phyloP scores from a whole-genome alignment of 805 yeast genomes.

The Ogataea degrootiae region DNA sequence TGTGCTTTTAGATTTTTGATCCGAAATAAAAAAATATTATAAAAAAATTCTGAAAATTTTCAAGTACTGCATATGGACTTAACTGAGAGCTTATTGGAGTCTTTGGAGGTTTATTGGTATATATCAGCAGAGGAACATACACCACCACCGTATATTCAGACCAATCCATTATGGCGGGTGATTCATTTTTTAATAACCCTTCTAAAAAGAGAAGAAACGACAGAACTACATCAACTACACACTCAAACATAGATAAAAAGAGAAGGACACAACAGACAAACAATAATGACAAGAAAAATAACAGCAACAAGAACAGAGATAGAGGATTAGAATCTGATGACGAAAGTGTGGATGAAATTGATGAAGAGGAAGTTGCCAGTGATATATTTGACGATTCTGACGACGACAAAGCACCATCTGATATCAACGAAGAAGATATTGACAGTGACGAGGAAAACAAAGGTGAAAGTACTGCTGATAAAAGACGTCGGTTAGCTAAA shows the following conservation, averaged over 20 bases:
- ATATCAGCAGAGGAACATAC: not conserved
- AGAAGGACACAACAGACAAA: slow-evolving; percentile 12
- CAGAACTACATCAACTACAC: slow-evolving; percentile 20
- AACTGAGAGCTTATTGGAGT: not conserved
- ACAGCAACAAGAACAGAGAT: not conserved
- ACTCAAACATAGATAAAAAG: slow-evolving; percentile 15
- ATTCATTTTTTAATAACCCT: slow-evolving; percentile 62
- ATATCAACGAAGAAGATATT: slow-evolving; percentile 36
- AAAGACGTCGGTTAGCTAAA: slow-evolving; percentile 89
- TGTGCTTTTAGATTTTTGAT: not conserved
- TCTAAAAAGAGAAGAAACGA: slow-evolving; percentile 42
- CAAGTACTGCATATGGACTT: not conserved
- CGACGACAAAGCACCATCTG: slow-evolving; percentile 23
- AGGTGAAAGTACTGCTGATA: slow-evolving; percentile 84
- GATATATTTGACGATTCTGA: slow-evolving; percentile 27
- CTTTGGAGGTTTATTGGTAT: not conserved
- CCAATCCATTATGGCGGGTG: slow-evolving; percentile 41
- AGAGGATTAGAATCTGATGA: slow-evolving; percentile 41
- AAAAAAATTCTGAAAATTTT: slow-evolving; percentile 3
- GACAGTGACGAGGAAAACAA: slow-evolving; percentile 70
- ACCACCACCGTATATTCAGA: too few relatives aligned
- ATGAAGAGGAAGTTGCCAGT: slow-evolving; percentile 33
- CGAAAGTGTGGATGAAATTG: slow-evolving; percentile 29
- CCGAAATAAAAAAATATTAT: not conserved
- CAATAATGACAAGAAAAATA: slow-evolving; percentile 21